Base-by-base conservation (phyloP, 2,329 filamentous ascomycete species). In the Arthrobotrys megalospora region DNA sequence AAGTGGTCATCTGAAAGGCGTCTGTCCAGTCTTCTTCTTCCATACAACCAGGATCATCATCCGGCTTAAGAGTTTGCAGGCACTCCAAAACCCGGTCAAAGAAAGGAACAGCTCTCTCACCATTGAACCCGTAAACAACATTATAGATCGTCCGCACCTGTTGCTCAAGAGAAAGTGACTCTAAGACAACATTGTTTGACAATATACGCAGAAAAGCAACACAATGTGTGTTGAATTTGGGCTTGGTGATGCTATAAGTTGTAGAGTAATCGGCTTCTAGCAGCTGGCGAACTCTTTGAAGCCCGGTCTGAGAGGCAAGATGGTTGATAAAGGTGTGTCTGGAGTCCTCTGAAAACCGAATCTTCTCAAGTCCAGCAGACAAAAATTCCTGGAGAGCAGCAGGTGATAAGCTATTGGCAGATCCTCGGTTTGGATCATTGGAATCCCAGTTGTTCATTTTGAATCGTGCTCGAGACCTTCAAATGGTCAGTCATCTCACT, bases 141-240 rank as follows among this genome's bases (percentile, higher is more conserved):
- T 82, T 82, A 55, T 82, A 83, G 28, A 83, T 82, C 11, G 82
- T 82, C 16, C 82, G 80, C 12, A 83, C 79, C 6, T 80, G 70
- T 32, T 81, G 81, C 52, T 83, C 82, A 0, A 83, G 76, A 14
- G 80, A 68, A 8, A 82, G 64, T 1, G 81, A 81, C 21, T 70
- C 52, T 12, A 81, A 55, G 36, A 82, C 80, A 21, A 79, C 70
- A 10, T 80, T 76, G 38, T 82, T 76, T 3, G 82, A 80, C 6
- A 83, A 72, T 11, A 82, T 70, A 16, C 76, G 80, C 5, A 82
- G 66, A 53, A 82, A 81, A 5, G 69, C 66, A 12, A 82, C 60
- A 41, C 81, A 81, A 45, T 83, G 81, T 45, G 64, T 53, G 10
- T 36, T 36, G 38, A 80, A 79, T 45, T 55, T 72, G 2, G 65